Percentiles rank a stretch among this genome's conserved stretches.
Conservation (phyloP, 108 stramenopile genomes). For the Thalassiosira profunda region DNA sequence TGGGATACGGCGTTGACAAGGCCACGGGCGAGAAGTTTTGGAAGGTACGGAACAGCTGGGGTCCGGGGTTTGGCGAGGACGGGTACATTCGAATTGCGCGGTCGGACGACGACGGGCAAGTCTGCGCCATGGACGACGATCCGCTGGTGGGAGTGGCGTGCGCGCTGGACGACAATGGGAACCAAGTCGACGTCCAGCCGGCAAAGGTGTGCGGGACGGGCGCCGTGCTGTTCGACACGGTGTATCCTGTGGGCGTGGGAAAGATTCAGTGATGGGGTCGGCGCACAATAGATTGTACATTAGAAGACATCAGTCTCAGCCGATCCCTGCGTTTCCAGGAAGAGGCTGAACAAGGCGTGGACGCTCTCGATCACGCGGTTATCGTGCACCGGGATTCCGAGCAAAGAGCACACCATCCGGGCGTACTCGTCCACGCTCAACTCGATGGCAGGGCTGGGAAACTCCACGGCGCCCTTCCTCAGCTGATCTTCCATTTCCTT, state of each 20-base stretch:
- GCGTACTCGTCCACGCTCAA: conserved; percentile 83
- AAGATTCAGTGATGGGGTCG: no score
- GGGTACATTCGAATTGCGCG: conserved; percentile 84
- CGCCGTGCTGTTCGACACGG: conserved; percentile 71
- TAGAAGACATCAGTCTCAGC: no score
- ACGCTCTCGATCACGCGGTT: conserved; percentile 56
- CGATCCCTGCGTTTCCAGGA: no score
- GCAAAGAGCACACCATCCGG: conserved; percentile 65
- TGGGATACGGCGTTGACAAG: conserved; percentile 86
- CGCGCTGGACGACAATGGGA: conserved; percentile 67
- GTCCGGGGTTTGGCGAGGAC: conserved; percentile 81
- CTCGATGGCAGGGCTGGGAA: conserved; percentile 68
- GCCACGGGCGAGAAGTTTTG: conserved; percentile 79
- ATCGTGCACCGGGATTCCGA: conserved; percentile 84
- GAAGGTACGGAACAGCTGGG: conserved; percentile 88
- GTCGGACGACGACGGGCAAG: conserved; percentile 52
- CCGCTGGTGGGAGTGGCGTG: conserved; percentile 87
- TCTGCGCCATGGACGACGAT: conserved; percentile 69
- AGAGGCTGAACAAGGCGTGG: conserved; percentile 64
- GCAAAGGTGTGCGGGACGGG: conserved; percentile 81
- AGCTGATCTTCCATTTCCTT: conserved; percentile 65
- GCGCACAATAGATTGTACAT: no score
- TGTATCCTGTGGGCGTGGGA: conserved; percentile 76
- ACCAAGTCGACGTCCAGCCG: conserved; percentile 39
- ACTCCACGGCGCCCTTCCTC: conserved; percentile 7